Conservation (phyloP, 2,329 filamentous ascomycete species). For the Cladosporium oxysporum region DNA sequence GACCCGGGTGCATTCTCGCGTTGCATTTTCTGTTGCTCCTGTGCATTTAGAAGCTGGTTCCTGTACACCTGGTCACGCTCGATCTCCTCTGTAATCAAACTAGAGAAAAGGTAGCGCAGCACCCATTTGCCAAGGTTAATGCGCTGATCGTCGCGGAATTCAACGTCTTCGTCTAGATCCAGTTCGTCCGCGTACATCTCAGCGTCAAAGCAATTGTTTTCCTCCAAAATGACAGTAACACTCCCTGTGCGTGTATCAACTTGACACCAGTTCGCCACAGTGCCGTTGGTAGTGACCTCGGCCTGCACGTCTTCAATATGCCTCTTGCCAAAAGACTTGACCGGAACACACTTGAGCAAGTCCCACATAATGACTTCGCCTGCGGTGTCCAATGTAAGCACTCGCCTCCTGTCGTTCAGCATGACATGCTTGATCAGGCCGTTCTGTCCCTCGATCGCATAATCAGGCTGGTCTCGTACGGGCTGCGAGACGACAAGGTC, state of each 20-base stretch:
- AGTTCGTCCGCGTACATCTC: conserved; percentile 96
- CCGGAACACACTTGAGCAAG: conserved; percentile 80
- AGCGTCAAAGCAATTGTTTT: conserved; percentile 95
- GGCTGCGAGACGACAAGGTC: conserved; percentile 37
- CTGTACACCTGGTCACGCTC: conserved; percentile 75
- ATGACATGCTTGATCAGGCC: conserved; percentile 91
- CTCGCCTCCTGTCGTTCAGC: conserved; percentile 84
- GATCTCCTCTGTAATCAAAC: conserved; percentile 87
- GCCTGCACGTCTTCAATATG: conserved; percentile 90
- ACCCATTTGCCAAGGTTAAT: conserved; percentile 98
- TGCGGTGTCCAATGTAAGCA: conserved; percentile 89
- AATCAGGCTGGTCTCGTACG: conserved; percentile 48
- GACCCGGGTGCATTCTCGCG: conserved; percentile 62
- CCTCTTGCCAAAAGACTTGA: conserved; percentile 90
- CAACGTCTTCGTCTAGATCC: conserved; percentile 68
- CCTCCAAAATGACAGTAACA: conserved; percentile 85
- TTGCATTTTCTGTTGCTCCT: conserved; percentile 60
- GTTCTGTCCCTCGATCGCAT: conserved; percentile 84
- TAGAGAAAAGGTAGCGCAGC: conserved; percentile 85
- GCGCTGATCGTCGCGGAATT: conserved; percentile 90
- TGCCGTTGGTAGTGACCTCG: conserved; percentile 83
- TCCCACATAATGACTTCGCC: conserved; percentile 97
- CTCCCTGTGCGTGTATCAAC: conserved; percentile 92
- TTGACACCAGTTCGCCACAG: conserved; percentile 92
- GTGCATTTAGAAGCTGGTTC: conserved; percentile 64